Evolutionary conservation across 805 yeast genomes (phyloP), one percentile per base, ranked within the genome.

Genomic region (Yarrowia deformans): DNA sequence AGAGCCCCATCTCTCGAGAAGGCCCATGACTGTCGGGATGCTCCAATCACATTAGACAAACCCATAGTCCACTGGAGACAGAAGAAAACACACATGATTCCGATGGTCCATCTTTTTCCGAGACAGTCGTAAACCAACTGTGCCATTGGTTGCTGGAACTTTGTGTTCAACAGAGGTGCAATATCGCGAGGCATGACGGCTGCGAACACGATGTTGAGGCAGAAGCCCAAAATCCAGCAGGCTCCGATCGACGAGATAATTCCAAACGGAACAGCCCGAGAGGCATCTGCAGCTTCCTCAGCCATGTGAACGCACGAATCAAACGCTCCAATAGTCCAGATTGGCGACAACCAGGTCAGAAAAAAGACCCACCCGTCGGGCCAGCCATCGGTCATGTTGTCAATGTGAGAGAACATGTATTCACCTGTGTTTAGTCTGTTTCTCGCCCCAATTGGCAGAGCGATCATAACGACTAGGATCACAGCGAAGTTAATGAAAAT

Each of bases 281-380:
- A 79, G 19, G 92, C 89, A 73, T 87, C 84, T 67, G 81, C 63
- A 2, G 63, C 63, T 80, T 40, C 89, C 88, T 77, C 89, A 91
- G 76, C 88, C 85, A 79, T 89, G 91, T 64, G 88, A 85, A 73
- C 89, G 85, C 13, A 90, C 84, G 75, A 88, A 14, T 56, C 63
- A 91, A 76, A 88, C 88, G 90, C 87, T 35, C 90, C 90, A 75
- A 89, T 88, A n/a, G 90, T 87, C 93, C 93, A 89, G 70, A 88
- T 84, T 1, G 88, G 87, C 0, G 91, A 88, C 85, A 87, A 83
- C 82, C 87, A 85, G 72, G 87, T 76, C 69, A 82, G 77, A 69
- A 81, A 72, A 75, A 81, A 84, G 49, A 85, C 83, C 85, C 88
- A 87, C 32, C 90, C 91, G 48, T 76, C 78, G 12, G 86, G 82